Evolutionary conservation across 148 eudicot species (phyloP).

Genomic region (Cornus suecica): DNA sequence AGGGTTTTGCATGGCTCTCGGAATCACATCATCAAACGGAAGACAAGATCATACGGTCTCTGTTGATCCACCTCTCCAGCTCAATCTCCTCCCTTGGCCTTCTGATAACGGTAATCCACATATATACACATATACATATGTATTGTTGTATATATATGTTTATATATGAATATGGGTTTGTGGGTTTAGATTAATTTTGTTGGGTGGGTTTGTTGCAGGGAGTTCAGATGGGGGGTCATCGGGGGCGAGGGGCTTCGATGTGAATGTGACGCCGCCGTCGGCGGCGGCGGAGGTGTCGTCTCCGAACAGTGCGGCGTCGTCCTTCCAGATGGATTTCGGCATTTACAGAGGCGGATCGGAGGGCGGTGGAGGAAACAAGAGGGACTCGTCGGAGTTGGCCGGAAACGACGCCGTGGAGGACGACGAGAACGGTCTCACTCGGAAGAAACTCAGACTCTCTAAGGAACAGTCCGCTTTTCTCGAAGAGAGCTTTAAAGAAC

Average conservation of each 20-base stretch:
- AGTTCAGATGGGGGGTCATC: slow-evolving; percentile 48
- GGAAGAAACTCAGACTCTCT: slow-evolving; percentile 41
- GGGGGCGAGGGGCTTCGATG: slow-evolving; percentile 42
- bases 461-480: slow-evolving; percentile 53
- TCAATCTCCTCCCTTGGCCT: slow-evolving; percentile 46
- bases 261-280: slow-evolving; percentile 32
- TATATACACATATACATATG: neutral
- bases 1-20: slow-evolving; percentile 45
- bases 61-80: slow-evolving; percentile 27
- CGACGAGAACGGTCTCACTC: slow-evolving; percentile 31
- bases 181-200: neutral
- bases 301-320: slow-evolving; percentile 33
- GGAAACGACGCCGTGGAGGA: slow-evolving; percentile 43
- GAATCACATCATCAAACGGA: slow-evolving; percentile 15
- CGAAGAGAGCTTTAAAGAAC: slow-evolving; percentile 57
- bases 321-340: slow-evolving; percentile 27
- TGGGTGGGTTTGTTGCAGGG: slow-evolving; percentile 20
- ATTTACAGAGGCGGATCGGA: neutral
- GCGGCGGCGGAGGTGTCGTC: slow-evolving; percentile 29
- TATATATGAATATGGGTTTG: neutral
- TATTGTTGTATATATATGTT: neutral
- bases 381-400: slow-evolving; percentile 19
- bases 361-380: slow-evolving; percentile 19
- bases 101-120: slow-evolving; percentile 34
- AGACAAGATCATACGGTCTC: slow-evolving; percentile 8